Percentiles rank a stretch among this genome's conserved stretches.
Conservation (phyloP, 192 early-diverging fungal species). For the Rhizophagus prolifer region DNA sequence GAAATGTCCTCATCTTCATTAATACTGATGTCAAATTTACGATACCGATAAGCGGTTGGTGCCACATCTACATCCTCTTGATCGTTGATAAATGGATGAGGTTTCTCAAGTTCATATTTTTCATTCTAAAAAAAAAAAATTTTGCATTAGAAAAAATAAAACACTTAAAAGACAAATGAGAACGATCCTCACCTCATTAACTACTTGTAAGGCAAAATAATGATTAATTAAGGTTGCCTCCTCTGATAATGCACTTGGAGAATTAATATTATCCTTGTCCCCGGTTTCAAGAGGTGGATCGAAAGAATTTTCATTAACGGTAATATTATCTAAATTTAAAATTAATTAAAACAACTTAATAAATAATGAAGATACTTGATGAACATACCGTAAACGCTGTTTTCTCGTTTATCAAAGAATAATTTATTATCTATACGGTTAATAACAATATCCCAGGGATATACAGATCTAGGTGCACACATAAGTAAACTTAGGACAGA, state of each 20-base stretch:
- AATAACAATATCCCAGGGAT: constrained; percentile 95
- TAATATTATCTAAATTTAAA: constrained; percentile 63
- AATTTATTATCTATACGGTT: constrained; percentile 79
- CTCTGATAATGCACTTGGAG: constrained; percentile 74
- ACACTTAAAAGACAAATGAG: neutral
- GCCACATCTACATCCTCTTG: constrained; percentile 54
- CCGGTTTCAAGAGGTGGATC: constrained; percentile 85
- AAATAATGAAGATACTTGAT: neutral
- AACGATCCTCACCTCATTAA: constrained; percentile 40
- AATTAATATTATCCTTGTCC: constrained; percentile 91
- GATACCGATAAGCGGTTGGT: constrained; percentile 83
- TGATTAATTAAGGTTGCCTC: constrained; percentile 89
- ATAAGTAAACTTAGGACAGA: constrained; percentile 87
- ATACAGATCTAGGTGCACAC: constrained; percentile 86
- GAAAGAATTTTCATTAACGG: constrained; percentile 94
- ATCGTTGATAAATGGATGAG: constrained; percentile 74
- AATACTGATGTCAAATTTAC: constrained; percentile 73
- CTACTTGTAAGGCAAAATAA: constrained; percentile 81
- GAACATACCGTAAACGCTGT: constrained; percentile 61
- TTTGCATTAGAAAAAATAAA: no score
- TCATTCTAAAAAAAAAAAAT: neutral
- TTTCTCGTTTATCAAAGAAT: constrained; percentile 89
- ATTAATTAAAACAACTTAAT: neutral
- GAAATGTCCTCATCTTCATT: constrained; percentile 62
- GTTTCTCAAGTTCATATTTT: constrained; percentile 56